phyloP scores from a whole-genome alignment of 2,329 filamentous ascomycete genomes.

The Zymoseptoria pseudotritici region DNA sequence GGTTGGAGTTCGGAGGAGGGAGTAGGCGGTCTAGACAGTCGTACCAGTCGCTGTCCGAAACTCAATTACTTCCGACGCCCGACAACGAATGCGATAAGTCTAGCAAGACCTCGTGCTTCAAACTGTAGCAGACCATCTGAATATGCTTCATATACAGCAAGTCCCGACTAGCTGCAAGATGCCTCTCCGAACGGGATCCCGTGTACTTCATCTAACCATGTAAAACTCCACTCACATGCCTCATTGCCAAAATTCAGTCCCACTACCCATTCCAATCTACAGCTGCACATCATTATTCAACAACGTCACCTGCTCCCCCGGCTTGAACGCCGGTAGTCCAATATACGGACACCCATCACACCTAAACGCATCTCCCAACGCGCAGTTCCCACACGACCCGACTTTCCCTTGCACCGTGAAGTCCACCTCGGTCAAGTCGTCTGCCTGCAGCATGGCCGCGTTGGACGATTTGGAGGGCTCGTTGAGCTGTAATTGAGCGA shows the following conservation, averaged over 20 bases:
- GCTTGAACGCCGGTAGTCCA: conserved; percentile 91
- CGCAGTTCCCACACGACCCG: conserved; percentile 89
- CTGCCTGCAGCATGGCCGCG: conserved; percentile 54
- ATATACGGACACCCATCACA: conserved; percentile 71
- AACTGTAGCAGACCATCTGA: too few species aligned
- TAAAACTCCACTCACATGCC: background rate
- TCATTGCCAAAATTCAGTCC: background rate
- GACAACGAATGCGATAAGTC: too few species aligned
- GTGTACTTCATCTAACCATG: too few species aligned
- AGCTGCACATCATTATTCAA: conserved; percentile 81
- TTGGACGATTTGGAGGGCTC: conserved; percentile 2
- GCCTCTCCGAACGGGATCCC: too few species aligned
- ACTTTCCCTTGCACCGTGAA: conserved; percentile 98
- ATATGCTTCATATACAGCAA: too few species aligned
- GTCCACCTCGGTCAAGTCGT: conserved; percentile 84
- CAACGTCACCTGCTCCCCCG: conserved; percentile 85
- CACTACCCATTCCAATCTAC: conserved; percentile 32
- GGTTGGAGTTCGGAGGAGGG: too few species aligned
- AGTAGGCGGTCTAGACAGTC: too few species aligned
- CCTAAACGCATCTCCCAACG: conserved; percentile 73
- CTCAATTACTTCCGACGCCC: too few species aligned
- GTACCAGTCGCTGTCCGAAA: too few species aligned
- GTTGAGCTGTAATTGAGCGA: conserved; percentile 44
- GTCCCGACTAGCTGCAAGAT: too few species aligned
- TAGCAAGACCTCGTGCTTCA: too few species aligned